These are phyloP conservation scores for Cladophialophora immunda DNA, from an alignment of 2,329 filamentous ascomycete species.

Conservation along the genomic window DNA sequence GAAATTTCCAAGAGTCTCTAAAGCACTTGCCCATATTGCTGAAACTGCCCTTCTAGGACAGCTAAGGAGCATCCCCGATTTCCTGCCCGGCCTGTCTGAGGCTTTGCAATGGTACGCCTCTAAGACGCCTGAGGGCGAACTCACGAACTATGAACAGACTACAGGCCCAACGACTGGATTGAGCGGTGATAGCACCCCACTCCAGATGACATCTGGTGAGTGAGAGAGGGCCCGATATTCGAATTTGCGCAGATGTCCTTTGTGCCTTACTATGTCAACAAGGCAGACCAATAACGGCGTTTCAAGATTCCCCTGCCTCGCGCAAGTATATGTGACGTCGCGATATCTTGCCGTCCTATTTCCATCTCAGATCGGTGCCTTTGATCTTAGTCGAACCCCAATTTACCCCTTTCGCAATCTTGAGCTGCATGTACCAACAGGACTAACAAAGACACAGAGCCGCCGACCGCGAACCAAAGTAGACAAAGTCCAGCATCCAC, in stretches of 20 bases:
- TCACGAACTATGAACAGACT: constrained; percentile 73
- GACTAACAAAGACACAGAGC: constrained; percentile 28
- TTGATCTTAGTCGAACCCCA: not conserved
- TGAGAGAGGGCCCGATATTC: constrained; percentile 2
- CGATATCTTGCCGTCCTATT: not conserved
- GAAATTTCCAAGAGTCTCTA: constrained; percentile 73
- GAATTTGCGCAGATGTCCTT: not conserved
- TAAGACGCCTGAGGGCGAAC: constrained; percentile 72
- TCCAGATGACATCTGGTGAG: constrained; percentile 33
- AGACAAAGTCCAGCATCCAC: constrained; percentile 31
- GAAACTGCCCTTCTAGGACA: constrained; percentile 71
- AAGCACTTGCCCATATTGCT: constrained; percentile 72
- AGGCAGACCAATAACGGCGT: not conserved
- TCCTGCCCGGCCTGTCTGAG: constrained; percentile 86
- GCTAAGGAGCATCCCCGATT: constrained; percentile 64
- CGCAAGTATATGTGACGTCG: not conserved
- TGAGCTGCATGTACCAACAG: constrained; percentile 1
- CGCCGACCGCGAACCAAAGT: constrained; percentile 24
- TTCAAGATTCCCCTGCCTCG: not conserved
- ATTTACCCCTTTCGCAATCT: not conserved
- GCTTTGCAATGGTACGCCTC: constrained; percentile 89
- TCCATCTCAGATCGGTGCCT: not conserved
- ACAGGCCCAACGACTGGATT: constrained; percentile 5
- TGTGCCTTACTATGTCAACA: not conserved
- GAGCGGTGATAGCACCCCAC: constrained; percentile 29